phyloP scores from a whole-genome alignment of 176 grass and related monocot species.

The Metroxylon sagu region DNA sequence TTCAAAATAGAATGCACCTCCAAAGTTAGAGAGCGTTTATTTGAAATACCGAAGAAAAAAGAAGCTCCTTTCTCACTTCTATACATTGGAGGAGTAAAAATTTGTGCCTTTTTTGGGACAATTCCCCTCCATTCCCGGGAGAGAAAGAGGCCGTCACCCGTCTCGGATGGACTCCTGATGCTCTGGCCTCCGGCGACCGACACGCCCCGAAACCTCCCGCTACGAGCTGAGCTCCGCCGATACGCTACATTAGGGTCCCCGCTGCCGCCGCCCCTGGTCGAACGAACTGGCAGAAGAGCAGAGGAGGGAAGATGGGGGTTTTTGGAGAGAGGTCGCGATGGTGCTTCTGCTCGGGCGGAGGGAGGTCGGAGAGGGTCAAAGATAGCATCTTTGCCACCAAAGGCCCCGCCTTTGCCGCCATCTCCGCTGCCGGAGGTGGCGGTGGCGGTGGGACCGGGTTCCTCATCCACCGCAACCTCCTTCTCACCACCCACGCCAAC shows the following conservation, averaged over 20 bases:
- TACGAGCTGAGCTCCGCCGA: not conserved
- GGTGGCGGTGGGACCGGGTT: slow-evolving; percentile 40
- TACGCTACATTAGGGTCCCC: not conserved
- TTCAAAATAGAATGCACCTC: too few species aligned
- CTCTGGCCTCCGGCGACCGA: too few species aligned
- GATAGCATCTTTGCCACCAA: slow-evolving; percentile 54
- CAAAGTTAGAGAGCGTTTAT: too few species aligned
- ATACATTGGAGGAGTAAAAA: too few species aligned
- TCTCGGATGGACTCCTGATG: too few species aligned
- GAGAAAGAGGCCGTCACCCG: too few species aligned
- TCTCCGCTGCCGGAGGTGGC: slow-evolving; percentile 10
- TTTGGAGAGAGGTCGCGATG: slow-evolving; percentile 48
- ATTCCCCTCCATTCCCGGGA: too few species aligned
- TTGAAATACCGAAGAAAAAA: too few species aligned
- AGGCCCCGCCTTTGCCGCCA: slow-evolving; percentile 40
- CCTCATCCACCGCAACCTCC: slow-evolving; percentile 78
- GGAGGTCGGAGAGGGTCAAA: slow-evolving; percentile 61
- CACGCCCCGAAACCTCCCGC: not conserved
- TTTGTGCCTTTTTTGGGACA: too few species aligned
- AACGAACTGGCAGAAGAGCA: not conserved
- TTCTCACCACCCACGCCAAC: slow-evolving; percentile 78
- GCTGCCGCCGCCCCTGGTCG: not conserved
- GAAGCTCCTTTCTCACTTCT: too few species aligned
- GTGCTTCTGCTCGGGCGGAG: slow-evolving; percentile 79
- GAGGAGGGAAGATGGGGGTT: slow-evolving; percentile 34